phyloP scores from a whole-genome alignment of 1,284 basidiomycete species.

The Vanrija pseudolonga region DNA sequence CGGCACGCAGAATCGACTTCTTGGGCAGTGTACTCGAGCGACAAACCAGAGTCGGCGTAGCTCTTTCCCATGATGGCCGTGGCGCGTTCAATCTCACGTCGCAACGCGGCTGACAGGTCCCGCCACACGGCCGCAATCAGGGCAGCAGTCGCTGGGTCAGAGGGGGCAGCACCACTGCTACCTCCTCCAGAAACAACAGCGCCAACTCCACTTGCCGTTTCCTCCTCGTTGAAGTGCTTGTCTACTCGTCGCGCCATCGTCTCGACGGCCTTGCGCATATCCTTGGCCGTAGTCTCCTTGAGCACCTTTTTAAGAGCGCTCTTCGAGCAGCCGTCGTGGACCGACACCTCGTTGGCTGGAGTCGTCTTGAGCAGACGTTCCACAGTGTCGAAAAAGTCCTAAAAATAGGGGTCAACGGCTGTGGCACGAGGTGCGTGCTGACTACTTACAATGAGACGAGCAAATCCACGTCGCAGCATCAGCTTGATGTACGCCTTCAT shows the following conservation, averaged over 20 bases:
- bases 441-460: slow-evolving; percentile 73
- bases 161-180: neutral
- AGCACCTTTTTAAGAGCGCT: slow-evolving; percentile 75
- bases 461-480: slow-evolving; percentile 78
- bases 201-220: slow-evolving; percentile 10
- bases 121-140: slow-evolving; percentile 81
- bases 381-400: slow-evolving; percentile 94
- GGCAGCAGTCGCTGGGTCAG: slow-evolving; percentile 53
- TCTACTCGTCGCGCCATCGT: slow-evolving; percentile 84
- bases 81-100: slow-evolving; percentile 68
- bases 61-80: slow-evolving; percentile 66
- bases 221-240: slow-evolving; percentile 71
- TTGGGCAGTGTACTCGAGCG: slow-evolving; percentile 66
- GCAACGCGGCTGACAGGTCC: slow-evolving; percentile 75
- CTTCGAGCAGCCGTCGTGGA: slow-evolving; percentile 72
- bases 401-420: neutral
- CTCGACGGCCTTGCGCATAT: slow-evolving; percentile 78
- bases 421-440: neutral
- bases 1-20: slow-evolving; percentile 77
- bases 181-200: neutral
- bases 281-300: slow-evolving; percentile 82
- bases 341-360: slow-evolving; percentile 71
- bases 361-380: slow-evolving; percentile 79
- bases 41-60: slow-evolving; percentile 66
- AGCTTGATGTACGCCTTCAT: slow-evolving; percentile 79